phyloP scores from a whole-genome alignment of 2,329 filamentous ascomycete genomes.

The Fusarium pseudocircinatum region DNA sequence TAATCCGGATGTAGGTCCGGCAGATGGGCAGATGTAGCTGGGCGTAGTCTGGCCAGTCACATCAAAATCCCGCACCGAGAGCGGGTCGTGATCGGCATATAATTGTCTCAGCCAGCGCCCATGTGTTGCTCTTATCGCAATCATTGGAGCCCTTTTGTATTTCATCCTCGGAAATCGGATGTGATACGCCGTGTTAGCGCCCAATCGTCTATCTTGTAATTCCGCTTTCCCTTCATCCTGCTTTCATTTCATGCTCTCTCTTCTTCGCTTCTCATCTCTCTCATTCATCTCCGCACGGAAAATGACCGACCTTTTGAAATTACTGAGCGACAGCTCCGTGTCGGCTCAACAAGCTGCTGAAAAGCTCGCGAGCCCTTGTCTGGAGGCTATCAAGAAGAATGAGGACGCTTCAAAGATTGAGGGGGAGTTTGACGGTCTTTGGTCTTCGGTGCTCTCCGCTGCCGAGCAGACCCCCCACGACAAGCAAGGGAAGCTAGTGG shows the following conservation, averaged over 20 bases:
- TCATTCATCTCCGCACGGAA: background rate
- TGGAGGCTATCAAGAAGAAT: conserved; percentile 16
- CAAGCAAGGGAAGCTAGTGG: conserved; percentile 35
- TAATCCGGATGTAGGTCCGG: conserved; percentile 26
- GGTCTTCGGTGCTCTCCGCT: conserved; percentile 25
- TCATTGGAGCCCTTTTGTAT: conserved; percentile 9
- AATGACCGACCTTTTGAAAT: conserved; percentile 20
- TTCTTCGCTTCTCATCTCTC: background rate
- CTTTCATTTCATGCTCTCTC: background rate
- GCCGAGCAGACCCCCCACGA: conserved; percentile 34
- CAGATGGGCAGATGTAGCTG: background rate
- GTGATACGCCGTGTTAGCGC: background rate
- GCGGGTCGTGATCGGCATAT: conserved; percentile 32
- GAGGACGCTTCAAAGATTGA: conserved; percentile 19
- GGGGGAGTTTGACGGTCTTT: conserved; percentile 18
- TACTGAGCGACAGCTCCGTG: conserved; percentile 10
- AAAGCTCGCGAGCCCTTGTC: conserved; percentile 8
- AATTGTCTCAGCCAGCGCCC: conserved; percentile 21
- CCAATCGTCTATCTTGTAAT: background rate
- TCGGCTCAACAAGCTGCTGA: conserved; percentile 20
- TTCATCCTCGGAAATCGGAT: background rate
- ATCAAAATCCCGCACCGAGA: conserved; percentile 1
- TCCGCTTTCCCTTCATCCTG: background rate
- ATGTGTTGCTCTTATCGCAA: conserved; percentile 31
- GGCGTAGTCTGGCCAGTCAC: conserved; percentile 12